phyloP scores from a whole-genome alignment of 1,139 yeast species.

The Candida albicans region DNA sequence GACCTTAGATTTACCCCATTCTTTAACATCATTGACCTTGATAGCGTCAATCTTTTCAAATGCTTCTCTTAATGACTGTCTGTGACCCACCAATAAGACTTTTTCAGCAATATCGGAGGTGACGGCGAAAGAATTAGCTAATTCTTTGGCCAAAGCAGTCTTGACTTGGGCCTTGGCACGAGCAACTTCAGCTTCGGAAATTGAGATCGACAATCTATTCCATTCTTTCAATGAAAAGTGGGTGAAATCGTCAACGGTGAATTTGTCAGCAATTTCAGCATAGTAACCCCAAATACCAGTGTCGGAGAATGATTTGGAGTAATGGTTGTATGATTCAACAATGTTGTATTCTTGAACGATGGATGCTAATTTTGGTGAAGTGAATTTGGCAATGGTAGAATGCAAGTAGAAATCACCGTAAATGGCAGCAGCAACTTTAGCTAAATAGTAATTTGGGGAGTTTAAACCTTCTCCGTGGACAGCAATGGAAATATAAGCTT shows the following conservation, averaged over 20 bases:
- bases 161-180: constrained; percentile 69
- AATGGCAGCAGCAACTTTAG: constrained; percentile 72
- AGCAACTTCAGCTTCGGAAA: constrained; percentile 74
- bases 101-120: constrained; percentile 61
- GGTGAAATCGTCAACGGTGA: constrained; percentile 65
- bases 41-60: constrained; percentile 64
- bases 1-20: constrained; percentile 72
- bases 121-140: constrained; percentile 44
- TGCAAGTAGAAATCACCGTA: constrained; percentile 59
- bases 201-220: constrained; percentile 77
- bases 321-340: constrained; percentile 70
- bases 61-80: constrained; percentile 59
- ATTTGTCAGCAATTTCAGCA: constrained; percentile 60
- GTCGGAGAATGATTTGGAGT: constrained; percentile 70
- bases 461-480: constrained; percentile 65
- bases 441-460: constrained; percentile 66
- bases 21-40: constrained; percentile 56
- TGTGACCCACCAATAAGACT: constrained; percentile 60
- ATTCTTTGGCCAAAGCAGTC: constrained; percentile 52
- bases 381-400: constrained; percentile 59
- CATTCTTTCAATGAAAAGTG: constrained; percentile 83
- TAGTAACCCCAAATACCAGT: constrained; percentile 83
- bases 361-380: constrained; percentile 84
- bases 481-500: constrained; percentile 74
- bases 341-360: constrained; percentile 70